These are phyloP conservation scores for Fermentozyma sake DNA, from an alignment of 1,139 yeast species.

Conservation along the genomic window DNA sequence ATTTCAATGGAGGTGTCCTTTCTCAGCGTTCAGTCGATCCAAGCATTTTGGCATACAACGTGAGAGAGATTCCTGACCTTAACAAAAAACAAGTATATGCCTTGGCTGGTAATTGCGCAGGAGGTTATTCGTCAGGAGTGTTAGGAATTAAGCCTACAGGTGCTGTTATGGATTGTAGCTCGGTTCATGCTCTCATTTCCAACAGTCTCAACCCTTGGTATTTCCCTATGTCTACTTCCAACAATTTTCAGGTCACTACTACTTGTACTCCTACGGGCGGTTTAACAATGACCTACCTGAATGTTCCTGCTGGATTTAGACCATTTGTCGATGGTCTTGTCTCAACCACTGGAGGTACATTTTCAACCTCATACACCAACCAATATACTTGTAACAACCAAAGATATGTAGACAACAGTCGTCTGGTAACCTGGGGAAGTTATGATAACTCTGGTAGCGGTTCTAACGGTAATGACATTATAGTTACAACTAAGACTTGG, in stretches of 20 bases:
- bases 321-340: slow-evolving; percentile 20
- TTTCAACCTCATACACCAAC: slow-evolving; percentile 10
- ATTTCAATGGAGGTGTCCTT: slow-evolving; percentile 8
- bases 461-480: slow-evolving; percentile 18
- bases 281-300: slow-evolving; percentile 10
- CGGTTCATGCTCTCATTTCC: slow-evolving; percentile 18
- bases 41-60: background rate
- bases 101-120: slow-evolving; percentile 19
- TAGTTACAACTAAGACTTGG: slow-evolving; percentile 21
- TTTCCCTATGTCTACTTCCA: slow-evolving; percentile 11
- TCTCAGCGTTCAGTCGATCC: too few species aligned
- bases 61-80: slow-evolving; percentile 8
- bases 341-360: slow-evolving; percentile 2
- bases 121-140: slow-evolving; percentile 23
- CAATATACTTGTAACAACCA: slow-evolving; percentile 11
- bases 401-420: background rate
- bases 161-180: slow-evolving; percentile 18
- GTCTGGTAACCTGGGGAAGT: slow-evolving; percentile 6
- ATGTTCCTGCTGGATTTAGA: slow-evolving; percentile 29
- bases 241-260: slow-evolving; percentile 6
- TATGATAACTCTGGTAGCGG: slow-evolving; percentile 13
- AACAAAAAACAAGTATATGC: slow-evolving; percentile 3
- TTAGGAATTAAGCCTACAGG: slow-evolving; percentile 14
- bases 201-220: slow-evolving; percentile 20
- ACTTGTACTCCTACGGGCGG: slow-evolving; percentile 12